A percentile compares a stretch with the other conserved stretches of the same genome.
phyloP scores from a whole-genome alignment of 352 stramenopile genomes.

The Globisporangium nodosum region DNA sequence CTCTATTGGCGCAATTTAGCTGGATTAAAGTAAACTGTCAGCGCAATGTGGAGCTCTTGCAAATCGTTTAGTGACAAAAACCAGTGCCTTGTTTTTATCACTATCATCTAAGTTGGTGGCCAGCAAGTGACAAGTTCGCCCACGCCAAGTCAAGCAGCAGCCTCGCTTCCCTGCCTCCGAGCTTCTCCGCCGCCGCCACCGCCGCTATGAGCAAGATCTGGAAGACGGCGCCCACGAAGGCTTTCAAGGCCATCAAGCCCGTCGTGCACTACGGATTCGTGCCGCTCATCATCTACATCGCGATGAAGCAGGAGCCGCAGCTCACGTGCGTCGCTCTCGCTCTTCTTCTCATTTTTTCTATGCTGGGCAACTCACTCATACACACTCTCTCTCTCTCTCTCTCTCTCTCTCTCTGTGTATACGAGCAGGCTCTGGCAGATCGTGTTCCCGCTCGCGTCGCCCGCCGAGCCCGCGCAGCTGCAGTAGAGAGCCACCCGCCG shows the following conservation, averaged over 20 bases:
- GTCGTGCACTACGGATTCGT: constrained; percentile 81
- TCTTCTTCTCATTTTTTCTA: background rate
- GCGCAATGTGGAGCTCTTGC: no score
- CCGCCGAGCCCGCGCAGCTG: constrained; percentile 41
- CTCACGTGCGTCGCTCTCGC: constrained; percentile 46
- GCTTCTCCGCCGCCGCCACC: no score
- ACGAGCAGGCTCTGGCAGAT: constrained; percentile 55
- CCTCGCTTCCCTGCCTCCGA: no score
- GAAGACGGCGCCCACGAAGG: constrained; percentile 71
- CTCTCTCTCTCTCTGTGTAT: background rate
- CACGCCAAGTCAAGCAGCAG: no score
- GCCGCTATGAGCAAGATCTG: constrained; percentile 50
- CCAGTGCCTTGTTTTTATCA: no score
- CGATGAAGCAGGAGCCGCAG: constrained; percentile 68
- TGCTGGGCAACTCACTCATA: background rate
- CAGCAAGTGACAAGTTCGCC: no score
- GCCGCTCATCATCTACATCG: constrained; percentile 76
- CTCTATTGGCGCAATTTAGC: no score
- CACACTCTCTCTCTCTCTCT: background rate
- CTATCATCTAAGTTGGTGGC: no score
- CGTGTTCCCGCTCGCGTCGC: constrained; percentile 66
- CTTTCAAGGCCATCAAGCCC: constrained; percentile 79
- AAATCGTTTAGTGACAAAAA: no score
- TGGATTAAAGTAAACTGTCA: no score
- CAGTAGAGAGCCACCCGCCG: constrained; percentile 16